Evolutionary conservation across 306 rosid genomes (phyloP), one percentile per base, ranked within the genome.

Genomic region (Canavalia ensiformis): DNA sequence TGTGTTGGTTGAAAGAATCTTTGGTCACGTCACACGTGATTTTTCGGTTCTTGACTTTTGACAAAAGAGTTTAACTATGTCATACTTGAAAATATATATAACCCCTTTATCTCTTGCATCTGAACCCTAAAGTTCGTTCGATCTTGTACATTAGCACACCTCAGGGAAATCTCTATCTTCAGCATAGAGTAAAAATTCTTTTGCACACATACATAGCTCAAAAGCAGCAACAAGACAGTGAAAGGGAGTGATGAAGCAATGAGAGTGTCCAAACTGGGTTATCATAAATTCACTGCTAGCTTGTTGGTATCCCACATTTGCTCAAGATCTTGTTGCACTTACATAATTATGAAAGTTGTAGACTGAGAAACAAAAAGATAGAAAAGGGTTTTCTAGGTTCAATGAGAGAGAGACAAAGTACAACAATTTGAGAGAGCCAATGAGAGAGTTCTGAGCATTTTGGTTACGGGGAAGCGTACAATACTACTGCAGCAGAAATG

Each of bases 11-110:
- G 75, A 59, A 64, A 82, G 92, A 88, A 92, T 92, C 97, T 89
- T 88, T 88, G 87, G 86, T 87, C 92, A 89, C 86, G 92, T 91
- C 96, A 91, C 90, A 57, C 79, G 75, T 57, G 88, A 83, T 81
- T 83, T 90, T 78, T 89, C 83, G 56, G 87, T 87, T 85, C 80
- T 84, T 85, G 84, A 81, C 51, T 64, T 86, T 90, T 86, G 88
- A 83, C 90, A 83, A 52, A 31, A 72, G 76, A 54, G 52, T 84
- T 79, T 69, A 44, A 44, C 39, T 10, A 80, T 75, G 86, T 86
- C 88, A 75, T 72, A 49, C 74, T 83, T 83, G 56, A 79, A 31
- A 41, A 37, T 66, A 47, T 49, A 5, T 44, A 44, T 44, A 5
- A 33, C 77, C 30, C 46, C 79, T 59, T 72, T 44, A 58, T 78